Evolutionary conservation across 371 early-diverging fungal species (phyloP).

Genomic region (Mortierella sp.): DNA sequence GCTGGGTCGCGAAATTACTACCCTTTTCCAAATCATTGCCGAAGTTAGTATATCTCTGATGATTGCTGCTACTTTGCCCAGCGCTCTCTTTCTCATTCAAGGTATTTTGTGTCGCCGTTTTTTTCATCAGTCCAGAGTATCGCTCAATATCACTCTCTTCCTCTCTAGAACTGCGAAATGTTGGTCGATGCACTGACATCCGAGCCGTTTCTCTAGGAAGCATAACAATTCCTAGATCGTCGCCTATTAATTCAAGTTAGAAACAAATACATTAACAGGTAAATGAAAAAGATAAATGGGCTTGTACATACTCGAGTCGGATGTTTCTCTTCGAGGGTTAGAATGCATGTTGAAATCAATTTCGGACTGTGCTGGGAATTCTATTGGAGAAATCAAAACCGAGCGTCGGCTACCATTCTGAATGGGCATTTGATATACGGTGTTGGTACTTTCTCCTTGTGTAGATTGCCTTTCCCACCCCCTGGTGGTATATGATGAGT

Average conservation of each 20-base stretch:
- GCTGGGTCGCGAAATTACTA: not conserved
- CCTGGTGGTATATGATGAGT: not conserved
- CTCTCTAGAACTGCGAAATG: not conserved
- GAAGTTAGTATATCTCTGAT: not conserved
- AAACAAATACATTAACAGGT: not conserved
- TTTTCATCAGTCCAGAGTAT: conserved; percentile 31
- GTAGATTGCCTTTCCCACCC: not conserved
- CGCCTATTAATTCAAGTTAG: not conserved
- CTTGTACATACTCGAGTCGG: conserved; percentile 8
- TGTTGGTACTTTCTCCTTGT: too few relatives aligned
- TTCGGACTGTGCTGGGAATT: conserved; percentile 1
- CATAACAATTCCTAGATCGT: not conserved
- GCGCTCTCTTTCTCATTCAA: not conserved
- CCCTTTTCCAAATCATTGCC: conserved; percentile 4
- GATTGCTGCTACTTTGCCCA: not conserved
- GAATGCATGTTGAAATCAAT: conserved; percentile 23
- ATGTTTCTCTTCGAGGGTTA: not conserved
- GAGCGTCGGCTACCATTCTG: not conserved
- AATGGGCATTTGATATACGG: not conserved
- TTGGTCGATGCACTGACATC: not conserved
- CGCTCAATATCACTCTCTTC: conserved; percentile 33
- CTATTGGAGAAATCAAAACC: too few relatives aligned
- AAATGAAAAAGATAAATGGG: not conserved
- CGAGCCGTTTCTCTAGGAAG: not conserved
- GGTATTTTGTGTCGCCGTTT: conserved; percentile 7